phyloP scores from a whole-genome alignment of 495 filamentous ascomycete species.

The Neurospora intermedia region DNA sequence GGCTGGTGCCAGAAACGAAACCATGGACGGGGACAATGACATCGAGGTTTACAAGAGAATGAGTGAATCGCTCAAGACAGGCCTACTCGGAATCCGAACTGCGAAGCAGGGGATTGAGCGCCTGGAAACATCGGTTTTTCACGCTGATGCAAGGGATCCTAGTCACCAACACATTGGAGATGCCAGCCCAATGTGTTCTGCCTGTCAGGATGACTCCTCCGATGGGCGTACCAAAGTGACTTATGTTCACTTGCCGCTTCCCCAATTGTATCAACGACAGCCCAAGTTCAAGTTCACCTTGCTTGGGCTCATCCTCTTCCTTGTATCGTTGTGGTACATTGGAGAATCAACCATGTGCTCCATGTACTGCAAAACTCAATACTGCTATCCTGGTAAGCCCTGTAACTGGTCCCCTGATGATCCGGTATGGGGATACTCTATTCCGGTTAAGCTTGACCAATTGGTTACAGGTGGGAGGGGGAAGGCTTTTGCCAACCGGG shows the following conservation, averaged over 20 bases:
- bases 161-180: conserved; percentile 1
- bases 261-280: conserved; percentile 43
- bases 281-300: conserved; percentile 43
- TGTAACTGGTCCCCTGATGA: conserved; percentile 40
- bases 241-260: conserved; percentile 42
- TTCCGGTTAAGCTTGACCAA: conserved; percentile 45
- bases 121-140: conserved; percentile 50
- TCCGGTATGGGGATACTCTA: conserved; percentile 42
- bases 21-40: conserved; percentile 31
- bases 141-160: conserved; percentile 22
- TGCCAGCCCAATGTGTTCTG: conserved; percentile 14
- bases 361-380: conserved; percentile 49
- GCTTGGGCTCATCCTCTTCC: conserved; percentile 40
- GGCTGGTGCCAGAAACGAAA: not conserved
- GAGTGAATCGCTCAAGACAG: conserved; percentile 46
- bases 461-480: conserved; percentile 38
- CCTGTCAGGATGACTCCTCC: not conserved
- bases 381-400: conserved; percentile 31
- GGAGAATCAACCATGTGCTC: conserved; percentile 51
- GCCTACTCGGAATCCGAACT: conserved; percentile 51
- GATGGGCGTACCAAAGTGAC: conserved; percentile 1
- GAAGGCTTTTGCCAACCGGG: conserved; percentile 15
- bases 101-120: conserved; percentile 55
- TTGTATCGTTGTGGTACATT: conserved; percentile 44
- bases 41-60: conserved; percentile 47